Evolutionary conservation across 345 rosid species (phyloP).

Genomic region (Hypericum perforatum): DNA sequence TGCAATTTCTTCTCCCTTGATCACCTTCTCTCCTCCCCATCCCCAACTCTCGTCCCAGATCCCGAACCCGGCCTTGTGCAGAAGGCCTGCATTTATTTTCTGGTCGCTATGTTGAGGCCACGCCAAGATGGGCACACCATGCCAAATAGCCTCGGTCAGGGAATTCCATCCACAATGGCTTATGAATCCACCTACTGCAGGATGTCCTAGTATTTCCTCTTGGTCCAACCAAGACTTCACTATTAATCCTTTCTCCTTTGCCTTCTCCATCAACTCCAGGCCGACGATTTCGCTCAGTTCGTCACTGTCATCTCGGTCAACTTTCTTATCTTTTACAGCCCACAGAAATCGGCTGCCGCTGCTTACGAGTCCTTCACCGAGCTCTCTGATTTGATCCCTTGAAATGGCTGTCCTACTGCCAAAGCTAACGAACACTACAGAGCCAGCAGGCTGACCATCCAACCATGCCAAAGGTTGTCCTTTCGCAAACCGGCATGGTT

Average conservation of each 20-base stretch:
- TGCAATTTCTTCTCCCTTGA: constrained; percentile 13
- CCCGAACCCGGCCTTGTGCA: constrained; percentile 6
- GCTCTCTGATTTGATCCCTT: constrained; percentile 22
- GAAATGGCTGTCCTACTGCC: constrained; percentile 24
- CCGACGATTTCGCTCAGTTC: constrained; percentile 11
- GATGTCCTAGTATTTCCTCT: constrained; percentile 5
- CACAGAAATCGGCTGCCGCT: constrained; percentile 12
- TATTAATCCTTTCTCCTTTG: constrained; percentile 12
- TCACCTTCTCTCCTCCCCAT: constrained; percentile 13
- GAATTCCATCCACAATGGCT: too few species aligned
- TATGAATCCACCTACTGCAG: background rate
- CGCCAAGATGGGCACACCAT: too few species aligned
- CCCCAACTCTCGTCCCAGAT: constrained; percentile 18
- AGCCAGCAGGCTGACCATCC: constrained; percentile 14
- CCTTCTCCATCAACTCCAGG: constrained; percentile 4
- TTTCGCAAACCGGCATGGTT: constrained; percentile 11
- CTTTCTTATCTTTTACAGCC: constrained; percentile 19
- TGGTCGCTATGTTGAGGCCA: too few species aligned
- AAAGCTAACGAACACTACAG: constrained; percentile 23
- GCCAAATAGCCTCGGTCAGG: too few species aligned
- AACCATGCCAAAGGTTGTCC: constrained; percentile 14
- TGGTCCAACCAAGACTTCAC: constrained; percentile 18
- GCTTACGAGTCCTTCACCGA: constrained; percentile 16
- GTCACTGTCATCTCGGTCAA: constrained; percentile 16
- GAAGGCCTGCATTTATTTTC: too few species aligned